Evolutionary conservation across 805 yeast species (phyloP).

Genomic region (Metschnikowia lachancei): DNA sequence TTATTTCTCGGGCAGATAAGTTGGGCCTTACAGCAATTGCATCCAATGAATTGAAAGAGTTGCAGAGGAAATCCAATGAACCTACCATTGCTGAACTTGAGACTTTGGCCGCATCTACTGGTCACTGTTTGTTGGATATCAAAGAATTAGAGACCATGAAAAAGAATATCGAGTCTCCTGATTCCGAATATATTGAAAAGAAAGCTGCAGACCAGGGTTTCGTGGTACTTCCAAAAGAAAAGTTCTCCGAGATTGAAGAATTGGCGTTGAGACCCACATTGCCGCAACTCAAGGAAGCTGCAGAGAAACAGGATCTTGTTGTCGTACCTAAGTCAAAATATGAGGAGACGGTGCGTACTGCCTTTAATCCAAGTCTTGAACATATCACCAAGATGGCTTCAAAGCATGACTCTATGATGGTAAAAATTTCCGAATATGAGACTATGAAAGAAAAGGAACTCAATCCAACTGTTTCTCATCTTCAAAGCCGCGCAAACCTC

Average conservation of each 20-base stretch:
- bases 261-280: slow-evolving; percentile 6
- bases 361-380: slow-evolving; percentile 16
- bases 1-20: slow-evolving; percentile 13
- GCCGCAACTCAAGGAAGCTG: slow-evolving; percentile 6
- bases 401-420: slow-evolving; percentile 7
- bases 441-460: slow-evolving; percentile 9
- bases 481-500: slow-evolving; percentile 12
- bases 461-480: slow-evolving; percentile 12
- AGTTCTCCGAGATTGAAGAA: slow-evolving; percentile 7
- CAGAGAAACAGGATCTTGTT: slow-evolving; percentile 16
- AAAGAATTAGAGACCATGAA: slow-evolving; percentile 17
- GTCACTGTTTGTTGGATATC: neutral
- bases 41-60: slow-evolving; percentile 4
- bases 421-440: slow-evolving; percentile 8
- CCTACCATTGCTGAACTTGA: slow-evolving; percentile 10
- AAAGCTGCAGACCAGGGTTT: slow-evolving; percentile 9
- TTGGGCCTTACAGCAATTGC: slow-evolving; percentile 14
- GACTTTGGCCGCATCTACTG: slow-evolving; percentile 2
- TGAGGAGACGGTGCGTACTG: slow-evolving; percentile 10
- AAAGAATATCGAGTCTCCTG: slow-evolving; percentile 6
- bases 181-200: slow-evolving; percentile 7
- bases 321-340: slow-evolving; percentile 9
- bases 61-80: slow-evolving; percentile 16
- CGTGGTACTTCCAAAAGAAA: slow-evolving; percentile 7
- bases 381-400: slow-evolving; percentile 11